Evolutionary conservation across 495 filamentous ascomycete species (phyloP).

Genomic region (Penicillium goetzii): DNA sequence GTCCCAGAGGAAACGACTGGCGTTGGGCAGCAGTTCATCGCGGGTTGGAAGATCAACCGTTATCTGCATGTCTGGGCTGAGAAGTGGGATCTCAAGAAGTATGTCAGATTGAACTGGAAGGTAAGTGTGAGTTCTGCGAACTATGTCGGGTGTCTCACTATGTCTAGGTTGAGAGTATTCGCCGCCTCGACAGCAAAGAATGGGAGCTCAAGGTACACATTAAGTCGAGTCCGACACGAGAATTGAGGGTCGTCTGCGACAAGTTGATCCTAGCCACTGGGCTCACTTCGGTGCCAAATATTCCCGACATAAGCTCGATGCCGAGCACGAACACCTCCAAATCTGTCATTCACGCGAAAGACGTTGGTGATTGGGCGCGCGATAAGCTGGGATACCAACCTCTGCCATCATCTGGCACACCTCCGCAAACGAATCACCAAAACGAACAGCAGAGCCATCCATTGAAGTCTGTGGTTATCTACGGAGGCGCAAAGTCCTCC

Average conservation of each 20-base stretch:
- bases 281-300: constrained; percentile 59
- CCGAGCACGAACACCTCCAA: background rate
- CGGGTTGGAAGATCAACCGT: constrained; percentile 61
- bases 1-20: constrained; percentile 29
- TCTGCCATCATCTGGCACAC: background rate
- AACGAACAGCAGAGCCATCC: background rate
- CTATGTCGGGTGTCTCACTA: background rate
- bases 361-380: constrained; percentile 39
- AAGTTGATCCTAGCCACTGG: constrained; percentile 73
- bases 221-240: background rate
- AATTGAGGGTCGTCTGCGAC: constrained; percentile 42
- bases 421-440: no score
- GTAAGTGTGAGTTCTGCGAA: constrained; percentile 37
- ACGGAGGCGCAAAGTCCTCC: constrained; percentile 70
- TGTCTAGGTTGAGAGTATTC: constrained; percentile 30
- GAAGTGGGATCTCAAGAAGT: constrained; percentile 56
- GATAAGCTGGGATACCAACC: constrained; percentile 34
- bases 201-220: constrained; percentile 32
- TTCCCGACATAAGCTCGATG: constrained; percentile 39
- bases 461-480: constrained; percentile 53
- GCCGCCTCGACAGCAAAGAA: constrained; percentile 30
- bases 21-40: constrained; percentile 60
- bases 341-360: constrained; percentile 48
- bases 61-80: constrained; percentile 65
- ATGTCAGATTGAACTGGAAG: constrained; percentile 55